Evolutionary conservation across 352 stramenopile species (phyloP), one percentile per base, ranked within the genome.

Genomic region (Globisporangium spinosum): DNA sequence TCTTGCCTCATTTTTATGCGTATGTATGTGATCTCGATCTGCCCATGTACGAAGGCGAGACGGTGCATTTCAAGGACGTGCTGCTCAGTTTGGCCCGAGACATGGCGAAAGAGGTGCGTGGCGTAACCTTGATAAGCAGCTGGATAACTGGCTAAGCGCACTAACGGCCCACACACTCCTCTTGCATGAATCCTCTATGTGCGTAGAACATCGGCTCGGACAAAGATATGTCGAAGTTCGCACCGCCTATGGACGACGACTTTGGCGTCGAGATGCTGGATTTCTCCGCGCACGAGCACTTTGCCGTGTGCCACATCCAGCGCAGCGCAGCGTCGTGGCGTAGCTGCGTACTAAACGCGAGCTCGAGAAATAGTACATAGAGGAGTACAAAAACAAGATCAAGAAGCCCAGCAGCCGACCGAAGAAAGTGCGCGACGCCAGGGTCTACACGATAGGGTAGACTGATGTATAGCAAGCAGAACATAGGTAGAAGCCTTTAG

Each of bases 1-100:
- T 38, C 34, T 71, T 13, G 27, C 40, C 58, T 9, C 40, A 4
- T 49, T 49, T 49, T 20, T 6, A 13, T 73, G 2, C 35, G 25
- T 34, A 55, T 65, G 9, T 70, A 92, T 76, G 79, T 61, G 75
- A 77, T 49, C 70, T 96, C n/a, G 72, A 87, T 10, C 70, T 98
- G 22, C 80, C 82, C 3, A 68, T 97, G 34, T 97, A 96, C 60
- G 83, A 95, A 55, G 85, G 89, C 43, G 80, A 94, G 58, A 78
- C 76, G 35, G 77, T 98, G 2, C 77, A 96, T 53, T 97, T 98
- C 70, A 82, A 89, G 25, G 88, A 97, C 69, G 89, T 97, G 17
- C 76, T 97, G 49, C 78, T 92, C 2, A 79, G 83, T 35, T 90
- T 92, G 85, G 79, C 85, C 0, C 76, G 83, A 5, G 85, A 93